These are phyloP conservation scores for Hypomyces rosellus DNA, from an alignment of 2,329 filamentous ascomycete genomes.

Conservation along the genomic window DNA sequence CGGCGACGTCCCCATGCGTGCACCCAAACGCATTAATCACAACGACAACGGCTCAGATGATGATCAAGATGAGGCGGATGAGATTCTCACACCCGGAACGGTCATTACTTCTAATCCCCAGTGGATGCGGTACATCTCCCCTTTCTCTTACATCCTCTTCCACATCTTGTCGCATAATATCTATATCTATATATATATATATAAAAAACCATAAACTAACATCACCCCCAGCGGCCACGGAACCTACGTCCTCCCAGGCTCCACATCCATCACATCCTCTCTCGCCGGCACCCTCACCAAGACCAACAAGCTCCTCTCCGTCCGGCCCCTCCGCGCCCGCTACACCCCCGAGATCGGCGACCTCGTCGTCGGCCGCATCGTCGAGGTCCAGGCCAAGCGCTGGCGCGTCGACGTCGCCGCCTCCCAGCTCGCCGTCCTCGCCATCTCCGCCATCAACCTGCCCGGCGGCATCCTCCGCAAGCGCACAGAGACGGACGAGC, in stretches of 20 bases:
- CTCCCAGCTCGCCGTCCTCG: constrained; percentile 75
- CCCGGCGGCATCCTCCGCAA: constrained; percentile 88
- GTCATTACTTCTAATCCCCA: constrained; percentile 85
- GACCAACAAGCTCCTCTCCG: constrained; percentile 94
- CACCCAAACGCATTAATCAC: constrained; percentile 32
- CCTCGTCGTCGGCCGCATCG: constrained; percentile 85
- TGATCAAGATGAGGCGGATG: constrained; percentile 19
- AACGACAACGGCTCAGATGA: constrained; percentile 15
- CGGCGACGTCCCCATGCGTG: constrained; percentile 40
- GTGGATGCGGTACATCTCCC: constrained; percentile 70
- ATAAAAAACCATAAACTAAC: constrained; percentile 10
- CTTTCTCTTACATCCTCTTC: background rate
- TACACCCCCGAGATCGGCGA: constrained; percentile 97
- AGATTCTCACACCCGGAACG: constrained; percentile 83
- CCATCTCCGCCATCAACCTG: constrained; percentile 85
- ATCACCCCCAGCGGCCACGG: constrained; percentile 68
- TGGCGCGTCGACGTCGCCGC: constrained; percentile 96
- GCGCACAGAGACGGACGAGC: constrained; percentile 89
- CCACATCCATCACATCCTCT: constrained; percentile 73
- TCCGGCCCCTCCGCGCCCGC: constrained; percentile 81
- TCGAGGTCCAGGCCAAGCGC: constrained; percentile 85
- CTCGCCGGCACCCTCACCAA: constrained; percentile 85
- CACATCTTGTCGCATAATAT: background rate
- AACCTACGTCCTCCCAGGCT: constrained; percentile 63
- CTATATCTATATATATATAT: background rate